Evolutionary conservation across 768 basidiomycete species (phyloP).

Genomic region (Lactarius hengduanensis): DNA sequence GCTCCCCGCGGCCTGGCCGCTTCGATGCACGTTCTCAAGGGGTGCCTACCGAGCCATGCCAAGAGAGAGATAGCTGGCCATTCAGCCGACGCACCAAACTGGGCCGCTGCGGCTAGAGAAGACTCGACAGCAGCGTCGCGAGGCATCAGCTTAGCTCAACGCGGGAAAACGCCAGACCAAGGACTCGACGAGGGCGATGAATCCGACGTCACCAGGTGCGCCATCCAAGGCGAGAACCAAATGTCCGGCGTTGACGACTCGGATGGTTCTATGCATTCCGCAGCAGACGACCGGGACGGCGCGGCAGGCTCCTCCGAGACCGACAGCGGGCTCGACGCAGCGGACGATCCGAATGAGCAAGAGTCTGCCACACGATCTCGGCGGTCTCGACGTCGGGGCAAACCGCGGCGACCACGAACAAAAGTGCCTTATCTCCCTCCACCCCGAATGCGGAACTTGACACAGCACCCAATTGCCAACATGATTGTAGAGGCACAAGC

Average conservation of each 20-base stretch:
- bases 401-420: slow-evolving; percentile 12
- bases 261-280: slow-evolving; percentile 8
- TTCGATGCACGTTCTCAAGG: slow-evolving; percentile 14
- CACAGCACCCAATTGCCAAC: slow-evolving; percentile 1
- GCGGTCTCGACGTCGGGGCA: slow-evolving; percentile 14
- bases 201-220: slow-evolving; percentile 17
- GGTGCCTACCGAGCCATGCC: neutral
- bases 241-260: slow-evolving; percentile 13
- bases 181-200: neutral
- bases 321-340: slow-evolving; percentile 7
- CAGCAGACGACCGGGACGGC: slow-evolving; percentile 21
- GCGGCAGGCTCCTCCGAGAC: slow-evolving; percentile 3
- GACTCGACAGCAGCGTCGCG: neutral
- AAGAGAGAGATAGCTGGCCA: neutral
- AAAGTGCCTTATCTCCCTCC: slow-evolving; percentile 18
- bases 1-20: slow-evolving; percentile 3
- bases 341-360: slow-evolving; percentile 8
- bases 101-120: slow-evolving; percentile 18
- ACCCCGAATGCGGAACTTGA: slow-evolving; percentile 18
- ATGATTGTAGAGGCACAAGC: neutral
- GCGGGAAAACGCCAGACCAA: neutral
- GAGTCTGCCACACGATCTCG: neutral
- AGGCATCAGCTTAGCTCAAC: neutral
- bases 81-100: slow-evolving; percentile 17
- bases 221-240: slow-evolving; percentile 5